Base-by-base conservation (phyloP, 2,329 filamentous ascomycete genomes). In the Alternaria angustiovoidea region DNA sequence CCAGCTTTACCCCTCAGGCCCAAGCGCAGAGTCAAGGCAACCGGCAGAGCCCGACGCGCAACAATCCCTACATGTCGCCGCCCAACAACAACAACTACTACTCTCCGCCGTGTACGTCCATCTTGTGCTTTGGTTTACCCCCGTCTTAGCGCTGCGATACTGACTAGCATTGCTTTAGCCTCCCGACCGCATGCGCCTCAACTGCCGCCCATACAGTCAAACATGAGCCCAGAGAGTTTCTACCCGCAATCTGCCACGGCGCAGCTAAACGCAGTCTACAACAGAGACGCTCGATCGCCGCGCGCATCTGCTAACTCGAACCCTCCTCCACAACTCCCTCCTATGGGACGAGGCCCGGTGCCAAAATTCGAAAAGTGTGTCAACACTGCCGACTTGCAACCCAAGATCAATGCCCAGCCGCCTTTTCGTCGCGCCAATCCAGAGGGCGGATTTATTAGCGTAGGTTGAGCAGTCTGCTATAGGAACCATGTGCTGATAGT, bases 381-480 rank as follows among this genome's bases (percentile, higher is more conserved):
- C 63, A 88, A 87, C 26, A 81, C 89, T 26, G 83, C 87, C 54
- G 93, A 98, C 61, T 81, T 99, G 70, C 87, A 90, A 63, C 92
- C 94, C 43, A 91, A 90, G 75, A 88, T 95, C 76, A 97, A 94
- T 78, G 75, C 87, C 20, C 95, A 99, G 76, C 95, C 95, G 55
- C 87, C 93, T 1, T 98, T 96, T 76, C 88, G 95, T 70, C 89
- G 95, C 80, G 95, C 95, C 56, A 96, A 97, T 71, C 95, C 95
- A 2, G 95, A 99, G 77, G 95, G 95, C 54, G 95, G 95, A 49
- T 99, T 99, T 77, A 97, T 99, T 78, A 98, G 95, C 79, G 93
- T 96, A 85, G 81, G 91, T 80, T 20, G 7, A 39, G 14, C 7
- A 42, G 18, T n/a, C 6, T n/a, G 7, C 14, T 24, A 11, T n/a